phyloP scores from a whole-genome alignment of 331 rosid species.

The Acacia pycnantha region DNA sequence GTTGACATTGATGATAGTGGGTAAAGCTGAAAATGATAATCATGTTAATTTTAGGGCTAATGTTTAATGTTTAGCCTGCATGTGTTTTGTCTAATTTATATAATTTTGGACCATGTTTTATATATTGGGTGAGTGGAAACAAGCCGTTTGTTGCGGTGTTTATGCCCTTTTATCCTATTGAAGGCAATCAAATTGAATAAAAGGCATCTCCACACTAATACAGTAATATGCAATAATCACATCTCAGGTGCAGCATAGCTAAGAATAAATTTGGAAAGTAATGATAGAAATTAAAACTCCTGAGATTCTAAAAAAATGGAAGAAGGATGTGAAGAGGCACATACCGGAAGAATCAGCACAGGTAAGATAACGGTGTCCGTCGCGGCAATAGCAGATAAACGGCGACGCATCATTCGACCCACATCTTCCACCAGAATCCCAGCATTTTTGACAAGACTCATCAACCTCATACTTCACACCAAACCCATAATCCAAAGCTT shows the following conservation, averaged over 20 bases:
- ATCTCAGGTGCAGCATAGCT: neutral
- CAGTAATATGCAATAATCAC: neutral
- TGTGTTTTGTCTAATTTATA: too few relatives aligned
- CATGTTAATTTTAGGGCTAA: too few relatives aligned
- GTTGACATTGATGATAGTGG: too few relatives aligned
- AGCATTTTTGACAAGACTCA: neutral
- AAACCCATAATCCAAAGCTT: constrained; percentile 40
- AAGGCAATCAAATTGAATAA: neutral
- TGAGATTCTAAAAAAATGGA: neutral
- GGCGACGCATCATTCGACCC: neutral
- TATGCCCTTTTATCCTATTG: neutral
- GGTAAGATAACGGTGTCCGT: too few relatives aligned
- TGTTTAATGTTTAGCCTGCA: too few relatives aligned
- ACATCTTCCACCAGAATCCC: neutral
- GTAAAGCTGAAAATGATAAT: too few relatives aligned
- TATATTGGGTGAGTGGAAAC: neutral
- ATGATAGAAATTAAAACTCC: too few relatives aligned
- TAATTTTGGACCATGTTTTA: too few relatives aligned
- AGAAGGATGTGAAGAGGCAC: neutral
- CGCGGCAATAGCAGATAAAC: neutral
- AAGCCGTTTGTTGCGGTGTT: neutral
- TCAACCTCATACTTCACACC: neutral
- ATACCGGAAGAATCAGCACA: neutral
- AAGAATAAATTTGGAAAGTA: neutral
- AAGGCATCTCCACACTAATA: neutral